phyloP scores from a whole-genome alignment of 2,329 filamentous ascomycete genomes.

The Cytospora paraplurivora region DNA sequence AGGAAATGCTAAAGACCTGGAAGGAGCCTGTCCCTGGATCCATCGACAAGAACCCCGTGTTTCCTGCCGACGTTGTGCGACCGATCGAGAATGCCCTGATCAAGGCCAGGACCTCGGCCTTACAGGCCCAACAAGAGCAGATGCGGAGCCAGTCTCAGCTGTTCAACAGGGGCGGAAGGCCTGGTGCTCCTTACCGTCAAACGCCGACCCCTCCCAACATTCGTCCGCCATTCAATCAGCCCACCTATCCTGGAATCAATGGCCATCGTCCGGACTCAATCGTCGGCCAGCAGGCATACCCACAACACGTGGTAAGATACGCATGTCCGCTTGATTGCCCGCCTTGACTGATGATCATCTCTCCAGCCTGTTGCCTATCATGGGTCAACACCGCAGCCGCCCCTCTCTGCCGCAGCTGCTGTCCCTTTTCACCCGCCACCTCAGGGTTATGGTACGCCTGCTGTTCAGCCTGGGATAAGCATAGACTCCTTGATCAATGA shows the following conservation, averaged over 20 bases:
- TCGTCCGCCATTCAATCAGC: conserved; percentile 40
- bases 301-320: conserved; percentile 30
- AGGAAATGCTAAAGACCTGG: conserved; percentile 97
- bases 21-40: conserved; percentile 95
- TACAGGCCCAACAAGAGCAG: conserved; percentile 61
- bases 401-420: conserved; percentile 40
- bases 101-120: conserved; percentile 68
- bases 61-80: conserved; percentile 80
- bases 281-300: conserved; percentile 32
- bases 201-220: conserved; percentile 72
- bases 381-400: conserved; percentile 39
- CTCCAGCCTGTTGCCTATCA: conserved; percentile 32
- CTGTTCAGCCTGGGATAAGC: conserved; percentile 52
- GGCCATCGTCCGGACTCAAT: conserved; percentile 32
- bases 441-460: conserved; percentile 44
- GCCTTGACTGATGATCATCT: conserved; percentile 29
- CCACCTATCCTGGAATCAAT: conserved; percentile 43
- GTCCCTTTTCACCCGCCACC: conserved; percentile 47
- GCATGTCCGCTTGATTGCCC: neutral
- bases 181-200: conserved; percentile 61
- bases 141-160: conserved; percentile 58
- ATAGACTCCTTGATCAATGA: conserved; percentile 80
- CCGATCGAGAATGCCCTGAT: conserved; percentile 94
- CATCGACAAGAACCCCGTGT: conserved; percentile 89
- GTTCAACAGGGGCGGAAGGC: conserved; percentile 52